These are phyloP conservation scores for Heliosperma pusillum DNA, from an alignment of 148 eudicot species.

Conservation along the genomic window DNA sequence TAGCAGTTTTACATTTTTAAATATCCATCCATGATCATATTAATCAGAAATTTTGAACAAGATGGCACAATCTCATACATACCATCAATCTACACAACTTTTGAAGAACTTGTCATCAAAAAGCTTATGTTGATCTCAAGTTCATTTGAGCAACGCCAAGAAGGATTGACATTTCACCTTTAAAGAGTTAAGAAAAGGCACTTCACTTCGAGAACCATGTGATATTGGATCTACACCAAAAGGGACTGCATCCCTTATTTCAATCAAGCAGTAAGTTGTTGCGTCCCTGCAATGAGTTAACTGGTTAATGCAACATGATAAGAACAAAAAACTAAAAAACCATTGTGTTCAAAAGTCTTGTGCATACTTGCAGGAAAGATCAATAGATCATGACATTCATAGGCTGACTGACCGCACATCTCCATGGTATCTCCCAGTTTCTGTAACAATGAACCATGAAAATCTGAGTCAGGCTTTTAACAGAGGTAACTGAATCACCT, in stretches of 20 bases:
- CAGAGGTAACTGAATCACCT: no score
- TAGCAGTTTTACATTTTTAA: constrained; percentile 1
- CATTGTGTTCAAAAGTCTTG: constrained; percentile 10
- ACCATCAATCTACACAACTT: constrained; percentile 50
- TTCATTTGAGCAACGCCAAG: constrained; percentile 60
- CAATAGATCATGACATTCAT: constrained; percentile 52
- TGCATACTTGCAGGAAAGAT: constrained; percentile 49
- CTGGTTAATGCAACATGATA: background rate
- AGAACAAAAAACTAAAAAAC: background rate
- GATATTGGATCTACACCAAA: constrained; percentile 59
- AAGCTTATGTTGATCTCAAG: constrained; percentile 48
- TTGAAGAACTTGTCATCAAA: constrained; percentile 49
- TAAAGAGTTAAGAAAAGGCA: constrained; percentile 60
- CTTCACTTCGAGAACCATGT: constrained; percentile 60
- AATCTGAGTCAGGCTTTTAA: no score
- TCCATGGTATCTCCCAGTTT: constrained; percentile 58
- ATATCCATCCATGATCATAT: background rate
- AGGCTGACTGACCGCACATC: constrained; percentile 49
- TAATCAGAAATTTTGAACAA: background rate
- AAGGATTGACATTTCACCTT: constrained; percentile 68
- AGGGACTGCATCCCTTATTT: constrained; percentile 56
- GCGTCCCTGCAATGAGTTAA: constrained; percentile 40
- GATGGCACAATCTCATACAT: constrained; percentile 9
- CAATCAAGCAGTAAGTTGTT: constrained; percentile 46
- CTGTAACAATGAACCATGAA: constrained; percentile 24